Base-by-base conservation (phyloP, 31 red algal species). In the Endocladia muricata region DNA sequence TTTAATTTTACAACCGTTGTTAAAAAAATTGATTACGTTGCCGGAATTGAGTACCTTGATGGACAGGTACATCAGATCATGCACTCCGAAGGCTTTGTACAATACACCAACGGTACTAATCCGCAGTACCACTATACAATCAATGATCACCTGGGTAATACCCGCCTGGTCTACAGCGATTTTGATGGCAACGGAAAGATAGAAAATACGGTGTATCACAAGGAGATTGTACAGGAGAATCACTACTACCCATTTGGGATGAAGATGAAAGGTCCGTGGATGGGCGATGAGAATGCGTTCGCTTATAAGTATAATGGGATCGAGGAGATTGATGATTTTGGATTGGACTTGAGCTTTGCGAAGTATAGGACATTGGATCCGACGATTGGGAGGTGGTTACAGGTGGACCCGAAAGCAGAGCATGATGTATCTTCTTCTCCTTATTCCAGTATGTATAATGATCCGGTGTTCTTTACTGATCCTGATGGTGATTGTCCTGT, bases 241-340 rank as follows among this genome's bases (percentile, higher is more conserved):
- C 47, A 52, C n/a, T 52, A 52, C 47, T 52, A 52, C n/a, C 47
- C 47, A 15, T 52, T 52, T 52, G 47, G 47, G n/a, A 52, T 52
- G 47, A n/a, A 52, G 47, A 15, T 13, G 47, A n/a, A 52, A 15
- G 47, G 47, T 52, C 47, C 47, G 13, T 52, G 47, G 47, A 52
- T 52, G 47, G n/a, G 47, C n/a, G 47, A 52, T 52, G 47, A 52
- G 47, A 52, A 52, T 52, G n/a, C n/a, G n/a, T n/a, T n/a, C n/a
- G 47, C 11, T n/a, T 52, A 52, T 52, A 15, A 15, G 47, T 52
- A 52, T 52, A 52, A 52, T 52, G 47, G 47, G 13, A 52, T 15
- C 13, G 47, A 52, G 47, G 13, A 15, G n/a, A 52, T 15, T 52
- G n/a, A 11, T 15, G 47, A 52, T n/a, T 52, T 52, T 52, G n/a